These are phyloP conservation scores for Tetratostichococcus sp. DNA, from an alignment of 139 green algal genomes.

Conservation along the genomic window DNA sequence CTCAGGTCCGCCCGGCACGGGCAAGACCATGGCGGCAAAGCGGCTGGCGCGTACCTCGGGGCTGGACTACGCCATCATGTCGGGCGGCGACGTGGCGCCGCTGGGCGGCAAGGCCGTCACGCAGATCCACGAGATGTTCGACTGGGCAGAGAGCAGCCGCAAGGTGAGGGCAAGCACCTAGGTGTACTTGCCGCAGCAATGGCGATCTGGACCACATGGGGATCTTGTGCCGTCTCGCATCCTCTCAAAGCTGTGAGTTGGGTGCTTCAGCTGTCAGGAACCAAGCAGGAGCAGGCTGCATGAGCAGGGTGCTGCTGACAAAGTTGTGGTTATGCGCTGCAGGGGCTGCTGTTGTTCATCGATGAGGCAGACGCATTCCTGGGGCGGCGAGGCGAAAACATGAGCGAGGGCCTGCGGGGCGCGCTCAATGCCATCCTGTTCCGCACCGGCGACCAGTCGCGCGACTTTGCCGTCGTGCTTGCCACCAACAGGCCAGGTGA, in stretches of 20 bases:
- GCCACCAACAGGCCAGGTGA: conserved; percentile 87
- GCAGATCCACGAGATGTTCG: conserved; percentile 96
- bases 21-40: conserved; percentile 98
- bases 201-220: too few species aligned
- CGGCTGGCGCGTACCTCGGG: conserved; percentile 86
- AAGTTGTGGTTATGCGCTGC: too few species aligned
- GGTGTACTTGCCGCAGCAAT: neutral
- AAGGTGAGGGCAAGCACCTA: neutral
- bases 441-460: conserved; percentile 63
- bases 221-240: too few species aligned
- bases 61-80: conserved; percentile 98
- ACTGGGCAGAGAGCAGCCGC: conserved; percentile 86
- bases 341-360: conserved; percentile 94
- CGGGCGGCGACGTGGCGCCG: conserved; percentile 91
- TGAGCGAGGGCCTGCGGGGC: conserved; percentile 86
- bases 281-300: too few species aligned
- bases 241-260: too few species aligned
- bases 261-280: too few species aligned
- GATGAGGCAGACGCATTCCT: conserved; percentile 98
- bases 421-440: conserved; percentile 94
- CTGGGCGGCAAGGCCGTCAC: conserved; percentile 85
- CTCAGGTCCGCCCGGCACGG: conserved; percentile 67
- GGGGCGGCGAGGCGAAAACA: conserved; percentile 65
- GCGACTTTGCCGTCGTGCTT: conserved; percentile 71
- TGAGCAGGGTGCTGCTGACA: too few species aligned